Percentiles rank a stretch among this genome's conserved stretches.
Conservation (phyloP, 371 early-diverging fungal species). For the Saksenaea oblongispora region DNA sequence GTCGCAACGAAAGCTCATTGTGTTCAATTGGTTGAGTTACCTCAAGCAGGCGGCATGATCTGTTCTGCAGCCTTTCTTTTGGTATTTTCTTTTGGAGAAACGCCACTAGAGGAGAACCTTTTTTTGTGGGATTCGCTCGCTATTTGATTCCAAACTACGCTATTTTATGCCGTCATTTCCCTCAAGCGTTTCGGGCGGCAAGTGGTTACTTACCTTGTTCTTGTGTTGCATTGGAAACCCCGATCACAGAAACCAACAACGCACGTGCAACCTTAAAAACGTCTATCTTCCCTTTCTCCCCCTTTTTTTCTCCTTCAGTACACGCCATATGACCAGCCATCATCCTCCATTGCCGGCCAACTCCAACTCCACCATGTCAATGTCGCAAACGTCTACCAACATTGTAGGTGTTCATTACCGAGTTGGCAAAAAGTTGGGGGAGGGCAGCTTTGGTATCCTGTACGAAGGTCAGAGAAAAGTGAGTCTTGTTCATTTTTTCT, state of each 20-base stretch:
- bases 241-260: conserved; percentile 49
- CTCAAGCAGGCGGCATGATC: neutral
- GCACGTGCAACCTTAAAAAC: conserved; percentile 6
- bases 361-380: conserved; percentile 5
- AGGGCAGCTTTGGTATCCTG: conserved; percentile 93
- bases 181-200: conserved; percentile 3
- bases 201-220: neutral
- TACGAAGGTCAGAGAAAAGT: conserved; percentile 79
- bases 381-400: conserved; percentile 22
- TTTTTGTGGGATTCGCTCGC: neutral
- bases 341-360: conserved; percentile 5
- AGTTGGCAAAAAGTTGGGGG: conserved; percentile 92
- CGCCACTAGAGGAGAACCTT: neutral
- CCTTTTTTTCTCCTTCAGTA: neutral
- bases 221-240: conserved; percentile 39
- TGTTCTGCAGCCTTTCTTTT: neutral
- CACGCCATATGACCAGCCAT: conserved; percentile 4
- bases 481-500: neutral
- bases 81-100: neutral
- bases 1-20: neutral
- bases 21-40: neutral
- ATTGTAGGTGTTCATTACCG: conserved; percentile 89
- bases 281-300: neutral
- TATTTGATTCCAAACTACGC: neutral
- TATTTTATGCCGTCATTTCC: conserved; percentile 1